phyloP scores from a whole-genome alignment of 169 alveolate species.

The Theileria parva region DNA sequence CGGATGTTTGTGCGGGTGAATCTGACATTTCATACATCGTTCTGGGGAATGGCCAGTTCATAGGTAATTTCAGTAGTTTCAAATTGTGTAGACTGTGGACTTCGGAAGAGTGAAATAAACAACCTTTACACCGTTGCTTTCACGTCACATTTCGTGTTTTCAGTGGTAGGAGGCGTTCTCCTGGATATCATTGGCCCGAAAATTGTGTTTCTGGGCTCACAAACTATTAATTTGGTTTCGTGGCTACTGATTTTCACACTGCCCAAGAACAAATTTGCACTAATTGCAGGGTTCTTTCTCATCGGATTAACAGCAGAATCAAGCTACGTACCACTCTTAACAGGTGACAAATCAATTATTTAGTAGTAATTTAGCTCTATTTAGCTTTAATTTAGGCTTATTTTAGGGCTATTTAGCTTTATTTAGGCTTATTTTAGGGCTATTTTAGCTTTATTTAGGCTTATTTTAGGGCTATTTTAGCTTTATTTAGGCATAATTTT shows the following conservation, averaged over 20 bases:
- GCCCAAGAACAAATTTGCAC: constrained; percentile 13
- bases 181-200: constrained; percentile 42
- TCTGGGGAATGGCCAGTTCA: constrained; percentile 4
- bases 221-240: constrained; percentile 1
- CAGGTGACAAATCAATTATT: no score
- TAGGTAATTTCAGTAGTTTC: not conserved
- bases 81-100: constrained; percentile 28
- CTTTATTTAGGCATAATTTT: no score
- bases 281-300: constrained; percentile 25
- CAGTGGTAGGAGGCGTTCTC: constrained; percentile 33
- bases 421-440: no score
- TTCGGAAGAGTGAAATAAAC: constrained; percentile 34
- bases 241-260: constrained; percentile 29
- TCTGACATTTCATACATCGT: not conserved
- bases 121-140: constrained; percentile 52
- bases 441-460: no score
- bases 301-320: constrained; percentile 58
- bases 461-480: no score
- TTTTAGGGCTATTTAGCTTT: no score
- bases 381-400: no score
- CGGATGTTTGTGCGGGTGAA: constrained; percentile 20
- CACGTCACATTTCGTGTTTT: constrained; percentile 44
- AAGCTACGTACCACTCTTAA: constrained; percentile 35
- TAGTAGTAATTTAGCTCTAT: no score
- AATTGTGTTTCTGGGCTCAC: constrained; percentile 37